These are phyloP conservation scores for Xylaria nigripes DNA, from an alignment of 495 filamentous ascomycete species.

Conservation along the genomic window DNA sequence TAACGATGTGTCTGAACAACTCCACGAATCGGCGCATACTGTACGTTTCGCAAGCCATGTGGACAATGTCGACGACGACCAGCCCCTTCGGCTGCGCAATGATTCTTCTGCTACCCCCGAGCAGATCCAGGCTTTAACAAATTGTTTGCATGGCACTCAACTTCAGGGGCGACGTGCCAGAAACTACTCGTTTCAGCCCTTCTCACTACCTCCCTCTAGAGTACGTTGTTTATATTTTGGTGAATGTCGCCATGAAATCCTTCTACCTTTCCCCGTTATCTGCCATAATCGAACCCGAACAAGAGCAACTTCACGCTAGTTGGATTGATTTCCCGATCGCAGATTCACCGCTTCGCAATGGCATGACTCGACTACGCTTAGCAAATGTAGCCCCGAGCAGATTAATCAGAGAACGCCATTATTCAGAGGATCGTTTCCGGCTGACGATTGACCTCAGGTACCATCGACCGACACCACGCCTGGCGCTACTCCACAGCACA, in stretches of 20 bases:
- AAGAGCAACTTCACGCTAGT: neutral
- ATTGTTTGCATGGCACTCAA: conserved; percentile 59
- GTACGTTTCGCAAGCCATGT: conserved; percentile 74
- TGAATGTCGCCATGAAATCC: neutral
- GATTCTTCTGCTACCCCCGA: conserved; percentile 47
- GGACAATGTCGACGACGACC: conserved; percentile 60
- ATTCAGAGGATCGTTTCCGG: neutral
- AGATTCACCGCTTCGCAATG: neutral
- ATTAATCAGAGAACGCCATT: neutral
- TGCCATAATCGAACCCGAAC: neutral
- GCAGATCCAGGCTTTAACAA: conserved; percentile 63
- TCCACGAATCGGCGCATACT: conserved; percentile 33
- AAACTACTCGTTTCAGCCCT: conserved; percentile 77
- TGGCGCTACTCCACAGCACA: conserved; percentile 26
- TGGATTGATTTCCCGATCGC: neutral
- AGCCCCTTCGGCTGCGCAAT: conserved; percentile 30
- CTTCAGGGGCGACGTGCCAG: conserved; percentile 75
- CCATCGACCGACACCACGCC: conserved; percentile 35
- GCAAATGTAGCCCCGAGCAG: no score
- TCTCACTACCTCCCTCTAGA: conserved; percentile 78
- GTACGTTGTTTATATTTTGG: conserved; percentile 43
- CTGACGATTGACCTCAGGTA: conserved; percentile 28
- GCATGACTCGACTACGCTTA: no score
- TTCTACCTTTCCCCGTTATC: neutral
- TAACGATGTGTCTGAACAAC: conserved; percentile 15